Percentiles rank a stretch among this genome's conserved stretches.
Evolutionary conservation across 2,329 filamentous ascomycete genomes (phyloP).

Genomic region (Neurospora sp.): DNA sequence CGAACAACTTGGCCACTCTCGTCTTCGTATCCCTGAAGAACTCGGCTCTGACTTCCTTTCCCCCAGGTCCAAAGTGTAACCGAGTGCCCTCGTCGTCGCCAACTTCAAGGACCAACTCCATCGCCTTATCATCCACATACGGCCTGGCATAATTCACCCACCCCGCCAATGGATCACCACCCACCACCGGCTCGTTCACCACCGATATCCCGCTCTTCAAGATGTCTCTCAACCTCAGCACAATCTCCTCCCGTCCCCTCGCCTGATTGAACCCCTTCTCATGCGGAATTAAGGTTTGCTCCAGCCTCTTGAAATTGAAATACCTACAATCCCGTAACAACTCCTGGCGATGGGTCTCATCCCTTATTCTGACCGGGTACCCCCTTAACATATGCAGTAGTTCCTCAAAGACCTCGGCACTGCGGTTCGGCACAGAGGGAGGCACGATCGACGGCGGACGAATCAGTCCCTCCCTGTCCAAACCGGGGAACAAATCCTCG

Average conservation of each 20-base stretch:
- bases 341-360: conserved; percentile 65
- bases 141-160: conserved; percentile 77
- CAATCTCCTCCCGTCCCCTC: conserved; percentile 61
- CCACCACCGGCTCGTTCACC: conserved; percentile 32
- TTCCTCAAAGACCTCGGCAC: conserved; percentile 75
- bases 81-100: conserved; percentile 57
- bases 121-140: conserved; percentile 64
- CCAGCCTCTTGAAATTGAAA: conserved; percentile 83
- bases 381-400: conserved; percentile 73
- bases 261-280: conserved; percentile 64
- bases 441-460: conserved; percentile 71
- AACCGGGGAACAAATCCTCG: conserved; percentile 73
- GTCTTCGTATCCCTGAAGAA: conserved; percentile 64
- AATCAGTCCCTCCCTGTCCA: conserved; percentile 67
- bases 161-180: conserved; percentile 24
- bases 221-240: conserved; percentile 74
- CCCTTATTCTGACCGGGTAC: conserved; percentile 68
- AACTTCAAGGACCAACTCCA: conserved; percentile 74
- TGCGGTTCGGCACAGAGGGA: conserved; percentile 57
- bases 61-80: conserved; percentile 34
- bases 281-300: conserved; percentile 77
- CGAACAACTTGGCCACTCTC: conserved; percentile 62
- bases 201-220: conserved; percentile 75
- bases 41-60: conserved; percentile 44
- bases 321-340: conserved; percentile 82